Conservation (phyloP, 2,329 filamentous ascomycete species). For the Exophiala oligosperma region DNA sequence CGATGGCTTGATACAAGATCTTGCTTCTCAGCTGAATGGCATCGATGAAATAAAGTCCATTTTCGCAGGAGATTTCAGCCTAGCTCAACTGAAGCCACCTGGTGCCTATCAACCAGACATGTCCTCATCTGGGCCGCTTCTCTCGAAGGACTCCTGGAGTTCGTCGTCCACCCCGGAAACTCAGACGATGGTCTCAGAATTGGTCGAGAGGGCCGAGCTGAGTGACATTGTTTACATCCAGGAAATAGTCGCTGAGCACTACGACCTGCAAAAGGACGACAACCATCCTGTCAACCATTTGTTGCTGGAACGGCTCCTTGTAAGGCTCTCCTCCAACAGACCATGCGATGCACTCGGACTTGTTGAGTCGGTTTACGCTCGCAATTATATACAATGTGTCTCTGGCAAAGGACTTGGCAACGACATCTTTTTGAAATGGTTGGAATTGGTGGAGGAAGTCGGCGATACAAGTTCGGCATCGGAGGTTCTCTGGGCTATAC, state of each 20-base stretch:
- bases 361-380: slow-evolving; percentile 18
- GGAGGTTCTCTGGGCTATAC: slow-evolving; percentile 17
- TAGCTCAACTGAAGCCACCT: not conserved
- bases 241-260: slow-evolving; percentile 9
- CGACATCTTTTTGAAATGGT: slow-evolving; percentile 20
- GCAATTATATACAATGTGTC: slow-evolving; percentile 13
- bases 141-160: no score
- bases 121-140: no score
- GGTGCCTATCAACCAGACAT: no score
- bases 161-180: not conserved
- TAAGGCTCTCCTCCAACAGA: not conserved
- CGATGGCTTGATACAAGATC: slow-evolving; percentile 5
- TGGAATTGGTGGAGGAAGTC: slow-evolving; percentile 11
- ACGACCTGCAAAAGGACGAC: slow-evolving; percentile 2
- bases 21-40: slow-evolving; percentile 14
- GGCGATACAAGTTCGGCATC: slow-evolving; percentile 8
- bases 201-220: not conserved
- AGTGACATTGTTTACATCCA: slow-evolving; percentile 1
- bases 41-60: slow-evolving; percentile 15
- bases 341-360: slow-evolving; percentile 16
- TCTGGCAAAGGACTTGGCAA: slow-evolving; percentile 16
- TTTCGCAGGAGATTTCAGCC: not conserved
- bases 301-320: slow-evolving; percentile 14
- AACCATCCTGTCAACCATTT: slow-evolving; percentile 10
- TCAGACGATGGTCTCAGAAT: not conserved